Percentiles rank a stretch among this genome's conserved stretches.
These are phyloP conservation scores for Typha latifolia DNA, from an alignment of 176 grass and related monocot genomes.

Conservation along the genomic window DNA sequence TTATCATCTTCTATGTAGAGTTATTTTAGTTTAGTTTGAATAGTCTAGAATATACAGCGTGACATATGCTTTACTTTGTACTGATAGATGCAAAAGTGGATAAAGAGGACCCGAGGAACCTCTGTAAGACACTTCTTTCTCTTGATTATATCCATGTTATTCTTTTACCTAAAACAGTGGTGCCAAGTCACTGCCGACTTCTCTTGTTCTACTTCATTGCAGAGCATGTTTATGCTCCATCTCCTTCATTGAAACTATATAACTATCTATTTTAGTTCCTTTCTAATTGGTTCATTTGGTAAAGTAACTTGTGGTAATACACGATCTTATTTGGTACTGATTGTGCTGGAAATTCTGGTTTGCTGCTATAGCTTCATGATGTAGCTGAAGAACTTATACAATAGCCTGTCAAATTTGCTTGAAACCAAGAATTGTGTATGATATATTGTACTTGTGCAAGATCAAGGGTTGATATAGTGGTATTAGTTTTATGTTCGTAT, in stretches of 20 bases:
- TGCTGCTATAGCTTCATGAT: no score
- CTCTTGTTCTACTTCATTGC: neutral
- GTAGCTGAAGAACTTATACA: no score
- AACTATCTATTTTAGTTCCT: neutral
- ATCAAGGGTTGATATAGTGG: no score
- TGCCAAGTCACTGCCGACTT: neutral
- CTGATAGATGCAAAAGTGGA: conserved; percentile 50
- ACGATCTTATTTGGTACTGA: no score
- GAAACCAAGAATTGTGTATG: no score
- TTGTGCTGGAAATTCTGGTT: no score
- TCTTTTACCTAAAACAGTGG: neutral
- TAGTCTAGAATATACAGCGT: neutral
- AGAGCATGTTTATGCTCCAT: neutral
- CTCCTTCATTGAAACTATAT: neutral
- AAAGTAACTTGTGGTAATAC: no score
- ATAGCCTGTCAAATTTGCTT: no score
- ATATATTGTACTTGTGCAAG: no score
- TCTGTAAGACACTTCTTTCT: conserved; percentile 27
- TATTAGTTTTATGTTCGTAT: no score
- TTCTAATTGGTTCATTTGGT: neutral
- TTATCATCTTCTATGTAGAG: neutral
- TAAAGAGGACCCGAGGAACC: conserved; percentile 56
- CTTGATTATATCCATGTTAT: conserved; percentile 5
- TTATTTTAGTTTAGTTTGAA: neutral
- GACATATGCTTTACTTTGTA: conserved; percentile 1